phyloP scores from a whole-genome alignment of 495 filamentous ascomycete species.

The Aspergillus ostianus region DNA sequence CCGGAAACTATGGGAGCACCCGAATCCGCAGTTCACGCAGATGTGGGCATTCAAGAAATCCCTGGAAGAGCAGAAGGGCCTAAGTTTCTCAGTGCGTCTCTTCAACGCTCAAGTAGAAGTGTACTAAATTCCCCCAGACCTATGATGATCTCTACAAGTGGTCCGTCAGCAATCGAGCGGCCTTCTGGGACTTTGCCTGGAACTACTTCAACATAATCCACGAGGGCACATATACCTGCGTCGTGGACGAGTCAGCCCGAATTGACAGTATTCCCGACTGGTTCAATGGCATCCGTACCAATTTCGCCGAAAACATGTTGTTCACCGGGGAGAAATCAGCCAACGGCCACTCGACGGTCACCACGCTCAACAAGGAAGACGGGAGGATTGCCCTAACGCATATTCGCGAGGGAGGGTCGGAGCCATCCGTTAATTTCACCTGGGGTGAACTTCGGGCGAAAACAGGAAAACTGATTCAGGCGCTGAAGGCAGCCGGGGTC shows the following conservation, averaged over 20 bases:
- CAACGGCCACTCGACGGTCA: slow-evolving; percentile 44
- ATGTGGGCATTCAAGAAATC: slow-evolving; percentile 57
- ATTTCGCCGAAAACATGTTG: slow-evolving; percentile 81
- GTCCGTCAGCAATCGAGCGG: slow-evolving; percentile 56
- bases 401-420: slow-evolving; percentile 64
- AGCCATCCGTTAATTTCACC: slow-evolving; percentile 53
- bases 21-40: slow-evolving; percentile 55
- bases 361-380: slow-evolving; percentile 60
- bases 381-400: slow-evolving; percentile 65
- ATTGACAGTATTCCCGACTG: slow-evolving; percentile 52
- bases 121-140: slow-evolving; percentile 13
- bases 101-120: background rate
- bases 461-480: slow-evolving; percentile 56
- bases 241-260: slow-evolving; percentile 64
- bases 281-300: slow-evolving; percentile 61
- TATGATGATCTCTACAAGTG: slow-evolving; percentile 65
- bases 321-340: slow-evolving; percentile 21
- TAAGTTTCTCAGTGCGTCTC: slow-evolving; percentile 14
- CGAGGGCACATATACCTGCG: slow-evolving; percentile 53
- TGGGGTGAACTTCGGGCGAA: slow-evolving; percentile 60
- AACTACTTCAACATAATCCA: slow-evolving; percentile 58
- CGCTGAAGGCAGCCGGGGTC: slow-evolving; percentile 62
- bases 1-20: slow-evolving; percentile 60
- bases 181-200: slow-evolving; percentile 68
- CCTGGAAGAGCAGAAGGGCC: slow-evolving; percentile 23